Evolutionary conservation across 768 basidiomycete species (phyloP).

Genomic region (Russula brevipes): DNA sequence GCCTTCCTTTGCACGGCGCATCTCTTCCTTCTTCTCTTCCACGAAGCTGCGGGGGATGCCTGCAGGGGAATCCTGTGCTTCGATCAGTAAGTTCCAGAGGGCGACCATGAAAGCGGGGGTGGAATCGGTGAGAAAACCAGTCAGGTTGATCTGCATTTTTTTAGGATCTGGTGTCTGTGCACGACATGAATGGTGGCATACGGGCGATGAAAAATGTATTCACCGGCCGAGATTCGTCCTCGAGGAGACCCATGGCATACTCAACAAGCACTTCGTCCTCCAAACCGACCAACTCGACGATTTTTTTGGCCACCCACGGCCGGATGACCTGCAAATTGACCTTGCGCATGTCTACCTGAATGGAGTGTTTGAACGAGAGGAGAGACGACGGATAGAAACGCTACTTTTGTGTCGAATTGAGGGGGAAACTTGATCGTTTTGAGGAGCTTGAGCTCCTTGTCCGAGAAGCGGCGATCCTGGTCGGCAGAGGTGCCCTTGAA

Average conservation of each 20-base stretch:
- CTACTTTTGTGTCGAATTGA: conserved; percentile 82
- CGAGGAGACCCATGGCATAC: conserved; percentile 91
- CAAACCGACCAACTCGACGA: conserved; percentile 83
- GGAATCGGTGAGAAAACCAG: conserved; percentile 86
- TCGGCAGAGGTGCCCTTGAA: conserved; percentile 90
- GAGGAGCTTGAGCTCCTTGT: conserved; percentile 89
- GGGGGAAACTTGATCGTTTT: conserved; percentile 88
- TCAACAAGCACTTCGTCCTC: conserved; percentile 98
- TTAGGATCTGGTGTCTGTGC: conserved; percentile 80
- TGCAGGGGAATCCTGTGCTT: conserved; percentile 83
- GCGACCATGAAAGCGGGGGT: conserved; percentile 83
- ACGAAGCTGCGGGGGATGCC: conserved; percentile 89
- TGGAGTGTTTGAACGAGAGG: neutral
- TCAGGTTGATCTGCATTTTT: conserved; percentile 93
- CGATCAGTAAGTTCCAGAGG: conserved; percentile 88
- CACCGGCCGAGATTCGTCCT: conserved; percentile 81
- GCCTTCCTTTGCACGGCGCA: conserved; percentile 61
- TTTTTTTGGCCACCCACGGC: conserved; percentile 93
- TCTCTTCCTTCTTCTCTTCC: conserved; percentile 88
- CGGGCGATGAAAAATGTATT: conserved; percentile 27
- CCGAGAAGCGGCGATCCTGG: conserved; percentile 88
- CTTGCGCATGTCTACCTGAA: conserved; percentile 89
- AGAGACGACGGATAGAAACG: neutral
- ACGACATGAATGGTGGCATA: conserved; percentile 7
- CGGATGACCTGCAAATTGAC: conserved; percentile 89